Evolutionary conservation across 768 basidiomycete genomes (phyloP), one percentile per base, ranked within the genome.

Genomic region (Boletellus sp.): DNA sequence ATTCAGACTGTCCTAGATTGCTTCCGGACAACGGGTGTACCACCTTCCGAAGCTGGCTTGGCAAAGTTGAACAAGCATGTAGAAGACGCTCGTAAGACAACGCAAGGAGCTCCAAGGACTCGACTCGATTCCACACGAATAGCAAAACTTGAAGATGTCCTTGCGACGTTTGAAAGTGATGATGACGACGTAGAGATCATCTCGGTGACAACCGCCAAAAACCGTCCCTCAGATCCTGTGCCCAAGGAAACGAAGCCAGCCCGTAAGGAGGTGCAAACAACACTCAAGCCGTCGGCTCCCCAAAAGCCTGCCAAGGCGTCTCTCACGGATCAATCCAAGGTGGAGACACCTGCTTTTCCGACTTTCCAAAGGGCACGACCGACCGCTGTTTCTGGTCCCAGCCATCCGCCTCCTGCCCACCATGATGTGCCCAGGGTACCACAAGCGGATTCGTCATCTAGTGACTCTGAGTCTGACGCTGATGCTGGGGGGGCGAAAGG

Each of bases 1-100:
- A 72, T 98, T 20, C 84, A 89, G 60, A 79, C 83, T 12, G 76
- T 97, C 23, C 73, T 98, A 43, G 78, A 80, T 17, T 82, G 87
- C 52, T 92, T 96, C 70, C 78, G 78, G 45, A 79, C 83, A 39
- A 79, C 80, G 2, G 67, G 72, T 6, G 71, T 84, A 3, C 72
- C 67, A 3, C 91, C 87, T 1, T 72, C 73, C 4, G 72, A 79
- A 23, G 72, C 69, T 17, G 79, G 78, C 2, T 62, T 91, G n/a
- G 67, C 71, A 46, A 88, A 87, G 59, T 74, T 96, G 48, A 78
- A 79, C 46, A 85, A 78, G 58, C 78, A 82, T 49, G 71, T 88
- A 31, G 76, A 81, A 19, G 77, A 77, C 57, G 79, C 80, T n/a
- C 76, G 78, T 34, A 78, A 72, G 52, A 74, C 73, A 28, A 77